A percentile compares a stretch with the other conserved stretches of the same genome.
phyloP scores from a whole-genome alignment of 2,329 filamentous ascomycete genomes.

The Aspergillus tubingensis region DNA sequence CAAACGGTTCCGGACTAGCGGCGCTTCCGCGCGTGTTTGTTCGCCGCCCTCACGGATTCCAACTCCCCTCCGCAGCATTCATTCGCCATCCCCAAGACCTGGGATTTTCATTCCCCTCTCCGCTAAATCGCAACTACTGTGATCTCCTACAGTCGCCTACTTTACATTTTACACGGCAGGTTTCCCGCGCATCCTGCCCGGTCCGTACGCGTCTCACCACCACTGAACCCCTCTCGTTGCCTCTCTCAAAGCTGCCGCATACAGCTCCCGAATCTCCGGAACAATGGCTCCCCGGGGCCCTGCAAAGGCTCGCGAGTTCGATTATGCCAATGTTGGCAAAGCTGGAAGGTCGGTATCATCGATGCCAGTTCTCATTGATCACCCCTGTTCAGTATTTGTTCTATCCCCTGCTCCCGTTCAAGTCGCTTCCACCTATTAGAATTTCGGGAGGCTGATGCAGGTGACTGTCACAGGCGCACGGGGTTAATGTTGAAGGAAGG shows the following conservation, averaged over 20 bases:
- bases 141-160: neutral
- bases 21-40: constrained; percentile 25
- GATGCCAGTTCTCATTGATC: neutral
- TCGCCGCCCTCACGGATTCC: constrained; percentile 25
- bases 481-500: constrained; percentile 81
- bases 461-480: constrained; percentile 68
- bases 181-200: neutral
- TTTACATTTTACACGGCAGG: neutral
- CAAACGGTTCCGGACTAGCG: constrained; percentile 39
- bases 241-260: constrained; percentile 7
- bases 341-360: constrained; percentile 45
- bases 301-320: constrained; percentile 47
- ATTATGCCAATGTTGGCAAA: constrained; percentile 52
- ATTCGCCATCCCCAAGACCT: neutral
- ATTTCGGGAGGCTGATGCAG: constrained; percentile 17
- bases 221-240: neutral
- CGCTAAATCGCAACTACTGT: neutral
- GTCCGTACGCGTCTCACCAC: neutral
- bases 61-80: constrained; percentile 24
- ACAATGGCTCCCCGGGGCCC: constrained; percentile 43
- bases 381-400: constrained; percentile 4
- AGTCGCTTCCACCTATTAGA: neutral
- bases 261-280: constrained; percentile 18
- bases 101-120: neutral
- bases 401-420: neutral